Evolutionary conservation across 2,329 filamentous ascomycete genomes (phyloP), one percentile per base, ranked within the genome.

Genomic region (Leptographium radiaticola): DNA sequence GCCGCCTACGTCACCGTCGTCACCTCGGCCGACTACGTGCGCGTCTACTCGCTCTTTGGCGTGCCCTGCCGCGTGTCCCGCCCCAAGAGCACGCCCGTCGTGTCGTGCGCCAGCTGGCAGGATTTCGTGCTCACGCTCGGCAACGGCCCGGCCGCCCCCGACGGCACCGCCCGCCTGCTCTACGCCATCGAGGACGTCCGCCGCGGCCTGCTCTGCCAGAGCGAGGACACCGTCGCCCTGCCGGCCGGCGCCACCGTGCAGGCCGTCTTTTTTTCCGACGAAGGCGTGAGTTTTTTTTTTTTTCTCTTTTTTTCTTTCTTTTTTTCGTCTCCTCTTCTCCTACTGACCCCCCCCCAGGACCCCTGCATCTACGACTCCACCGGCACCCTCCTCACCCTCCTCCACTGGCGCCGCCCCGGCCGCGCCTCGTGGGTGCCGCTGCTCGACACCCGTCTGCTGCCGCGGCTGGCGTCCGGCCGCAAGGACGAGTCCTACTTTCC

Each of bases 41-140:
- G 93, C 52, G 80, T 98, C 20, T 98, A 89, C 69, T 96, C 89
- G 0, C 76, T 97, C 15, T 97, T 93, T 66, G 93, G 93, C 31
- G 83, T 94, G 38, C 90, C 93, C 0, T 86, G 89, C 60, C 83
- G 87, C 50, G 83, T 98, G 1, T 96, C 95, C 67, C 79, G 93
- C 30, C 89, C 94, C 59, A 97, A 97, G 72, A 90, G 86, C 68
- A 81, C 80, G 3, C 90, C 91, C 2, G 87, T 88, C 51, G 89
- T 98, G 20, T 93, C 89, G 0, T 98, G 93, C 64, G 89, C 89
- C 0, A 91, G 89, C 61, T 97, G 88, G 87, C 79, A 86, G 59
- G 89, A 98, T 71, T 97, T 97, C 67, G 84, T 98, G n/a, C 78
- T 97, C 65, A 96, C 90, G 0, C 81, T 98, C 60, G 91, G 91